Conservation (phyloP, 2,329 filamentous ascomycete genomes). For the Colletotrichum neosansevieriae region DNA sequence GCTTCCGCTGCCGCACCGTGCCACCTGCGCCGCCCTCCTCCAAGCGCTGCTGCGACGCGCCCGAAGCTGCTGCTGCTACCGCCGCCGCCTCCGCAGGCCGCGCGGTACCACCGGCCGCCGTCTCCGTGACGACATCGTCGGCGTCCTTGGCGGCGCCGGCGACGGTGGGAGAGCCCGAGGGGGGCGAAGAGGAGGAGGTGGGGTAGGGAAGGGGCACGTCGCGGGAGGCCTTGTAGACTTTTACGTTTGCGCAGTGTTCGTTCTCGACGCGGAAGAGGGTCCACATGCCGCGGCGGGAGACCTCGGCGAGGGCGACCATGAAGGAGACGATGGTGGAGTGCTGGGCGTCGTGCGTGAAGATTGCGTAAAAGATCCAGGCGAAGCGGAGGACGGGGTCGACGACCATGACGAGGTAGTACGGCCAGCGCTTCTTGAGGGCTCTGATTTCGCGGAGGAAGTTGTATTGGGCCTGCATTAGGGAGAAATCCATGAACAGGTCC, state of each 20-base stretch:
- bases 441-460: slow-evolving; percentile 80
- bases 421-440: slow-evolving; percentile 81
- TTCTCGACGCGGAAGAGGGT: slow-evolving; percentile 95
- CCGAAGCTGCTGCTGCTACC: slow-evolving; percentile 1
- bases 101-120: slow-evolving; percentile 2
- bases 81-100: not conserved
- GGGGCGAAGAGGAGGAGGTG: slow-evolving; percentile 59
- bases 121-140: slow-evolving; percentile 14
- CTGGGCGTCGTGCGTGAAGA: slow-evolving; percentile 83
- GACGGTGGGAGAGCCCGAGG: slow-evolving; percentile 46
- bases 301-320: slow-evolving; percentile 80
- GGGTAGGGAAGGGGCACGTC: slow-evolving; percentile 90
- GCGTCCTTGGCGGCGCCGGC: slow-evolving; percentile 1
- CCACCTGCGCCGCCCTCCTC: slow-evolving; percentile 27
- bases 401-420: slow-evolving; percentile 88
- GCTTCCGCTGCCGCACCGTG: slow-evolving; percentile 44
- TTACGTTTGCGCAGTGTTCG: slow-evolving; percentile 94
- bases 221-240: slow-evolving; percentile 87
- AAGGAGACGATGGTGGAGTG: slow-evolving; percentile 89
- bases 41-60: slow-evolving; percentile 39
- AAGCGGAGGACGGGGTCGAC: slow-evolving; percentile 89
- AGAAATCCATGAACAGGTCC: slow-evolving; percentile 98
- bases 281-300: slow-evolving; percentile 90
- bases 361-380: slow-evolving; percentile 93
- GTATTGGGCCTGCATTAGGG: slow-evolving; percentile 81